Evolutionary conservation across 73 alveolate species (phyloP), one percentile per base, ranked within the genome.

Genomic region (Paraurostyla sp.): DNA sequence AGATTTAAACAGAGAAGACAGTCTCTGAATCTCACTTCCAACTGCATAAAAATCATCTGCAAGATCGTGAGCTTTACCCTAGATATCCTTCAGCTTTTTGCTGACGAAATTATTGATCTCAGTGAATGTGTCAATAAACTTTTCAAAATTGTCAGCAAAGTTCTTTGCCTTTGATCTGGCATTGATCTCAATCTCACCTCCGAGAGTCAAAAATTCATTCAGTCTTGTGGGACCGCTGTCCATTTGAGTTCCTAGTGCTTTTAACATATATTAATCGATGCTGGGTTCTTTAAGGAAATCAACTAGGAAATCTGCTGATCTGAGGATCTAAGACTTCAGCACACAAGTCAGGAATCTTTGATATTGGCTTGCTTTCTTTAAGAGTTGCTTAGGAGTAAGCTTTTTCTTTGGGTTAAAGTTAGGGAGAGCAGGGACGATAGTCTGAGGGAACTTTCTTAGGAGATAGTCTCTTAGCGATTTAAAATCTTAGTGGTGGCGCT

Each of bases 401-500:
- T 40, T 54, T 49, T 81, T 81, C n/a, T 46, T 81, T 35, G 63
- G 81, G 73, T 54, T 56, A 52, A 56, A 35, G 30, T 49, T 56
- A 3, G 91, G 91, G 2, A 88, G 88, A 13, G 94, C 91, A 0
- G 94, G 94, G 35, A 88, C 84, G 13, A 62, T 52, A 51, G 80
- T 56, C 68, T 88, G 81, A n/a, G 98, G 98, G 71, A 81, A 94
- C 38, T 76, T 62, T 41, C 91, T 91, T 11, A 71, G 42, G 18
- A 95, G 71, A 50, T 93, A 75, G 18, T 95, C 95, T 78, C 98
- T 83, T 0, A 95, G 92, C 90, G 93, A 58, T 13, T 63, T 30
- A 56, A 95, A 95, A 69, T 95, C 97, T 65, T 87, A 82, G 69
- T 92, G 85, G 46, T 90, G 85, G 59, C 98, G 45, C 76, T 86